A percentile compares a stretch with the other conserved stretches of the same genome.
These are phyloP conservation scores for Aphanomyces cochlioides DNA, from an alignment of 352 stramenopile species.

Conservation along the genomic window DNA sequence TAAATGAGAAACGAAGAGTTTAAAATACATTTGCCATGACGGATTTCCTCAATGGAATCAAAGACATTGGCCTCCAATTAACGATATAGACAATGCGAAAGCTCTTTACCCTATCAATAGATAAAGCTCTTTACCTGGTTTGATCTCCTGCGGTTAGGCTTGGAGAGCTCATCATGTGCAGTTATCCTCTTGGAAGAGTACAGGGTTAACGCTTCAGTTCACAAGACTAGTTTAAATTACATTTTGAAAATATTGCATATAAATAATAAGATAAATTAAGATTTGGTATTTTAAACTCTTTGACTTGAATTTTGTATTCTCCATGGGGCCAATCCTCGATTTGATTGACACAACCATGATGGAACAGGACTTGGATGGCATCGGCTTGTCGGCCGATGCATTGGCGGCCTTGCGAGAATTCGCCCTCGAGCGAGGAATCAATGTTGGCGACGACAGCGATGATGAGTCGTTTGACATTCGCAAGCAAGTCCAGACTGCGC, in stretches of 20 bases:
- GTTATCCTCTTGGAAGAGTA: too few species aligned
- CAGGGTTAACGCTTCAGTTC: too few species aligned
- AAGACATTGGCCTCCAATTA: too few species aligned
- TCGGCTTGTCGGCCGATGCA: slow-evolving; percentile 45
- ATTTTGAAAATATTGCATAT: background rate
- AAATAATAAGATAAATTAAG: background rate
- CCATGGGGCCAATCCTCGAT: too few species aligned
- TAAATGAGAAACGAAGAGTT: background rate
- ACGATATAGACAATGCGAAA: too few species aligned
- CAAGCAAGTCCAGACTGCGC: slow-evolving; percentile 51
- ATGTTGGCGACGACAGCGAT: slow-evolving; percentile 33
- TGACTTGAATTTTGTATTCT: background rate
- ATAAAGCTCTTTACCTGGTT: too few species aligned
- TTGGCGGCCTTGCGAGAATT: slow-evolving; percentile 54
- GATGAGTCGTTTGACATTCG: slow-evolving; percentile 42
- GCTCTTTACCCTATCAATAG: too few species aligned
- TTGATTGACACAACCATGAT: slow-evolving; percentile 4
- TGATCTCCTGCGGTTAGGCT: too few species aligned
- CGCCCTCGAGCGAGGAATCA: slow-evolving; percentile 47
- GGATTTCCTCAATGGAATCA: too few species aligned
- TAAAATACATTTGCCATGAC: too few species aligned
- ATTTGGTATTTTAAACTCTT: background rate
- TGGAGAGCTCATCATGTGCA: too few species aligned
- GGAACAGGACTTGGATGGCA: slow-evolving; percentile 44
- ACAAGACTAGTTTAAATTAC: background rate